Base-by-base conservation (phyloP, 2,329 filamentous ascomycete species). In the Epichloe gansuensis region DNA sequence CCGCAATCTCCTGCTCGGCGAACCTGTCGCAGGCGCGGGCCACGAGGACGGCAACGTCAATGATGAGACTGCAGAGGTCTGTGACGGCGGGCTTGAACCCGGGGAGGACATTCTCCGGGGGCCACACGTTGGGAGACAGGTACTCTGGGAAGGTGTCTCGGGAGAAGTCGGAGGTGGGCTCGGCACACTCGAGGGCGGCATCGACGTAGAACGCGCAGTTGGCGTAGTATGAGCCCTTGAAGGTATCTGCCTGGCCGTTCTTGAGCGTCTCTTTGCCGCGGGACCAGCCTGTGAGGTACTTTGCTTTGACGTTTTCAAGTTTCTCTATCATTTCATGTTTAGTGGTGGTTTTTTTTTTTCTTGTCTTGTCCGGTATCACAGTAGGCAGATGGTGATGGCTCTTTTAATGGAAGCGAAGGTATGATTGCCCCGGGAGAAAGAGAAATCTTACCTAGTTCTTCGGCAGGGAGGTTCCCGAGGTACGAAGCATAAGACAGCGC, bases 111-210 rank as follows among this genome's bases (percentile, higher is more conserved):
- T 72, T 67, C 47, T 83, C 75, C 0, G 73, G 67, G 0, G 91
- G 93, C 93, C 93, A 98, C 53, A 95, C 76, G 64, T 96, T 97
- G 1, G 87, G 82, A 5, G 86, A 84, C 1, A 93, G 85, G 67
- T 97, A 96, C 68, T 95, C 90, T 3, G 89, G 82, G 61, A 95
- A 87, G 53, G 84, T 79, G 8, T 74, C 74, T 0, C 74, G 60
- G 35, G 75, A 76, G 67, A 82, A 82, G 46, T 74, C 72, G 15
- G 68, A 59, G 1, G 78, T 81, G 0, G 85, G 84, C 39, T 69
- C 68, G 17, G 83, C 82, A 56, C 78, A 81, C 50, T 82, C 76
- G 6, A 87, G 74, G 1, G 68, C 63, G 0, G 79, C 71, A 59
- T 86, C 76, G 54, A 87, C 76, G 63, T 87, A 87, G 66, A 88